A percentile compares a stretch with the other conserved stretches of the same genome.
Evolutionary conservation across 1,284 basidiomycete species (phyloP).

Genomic region (Tremellales sp.): DNA sequence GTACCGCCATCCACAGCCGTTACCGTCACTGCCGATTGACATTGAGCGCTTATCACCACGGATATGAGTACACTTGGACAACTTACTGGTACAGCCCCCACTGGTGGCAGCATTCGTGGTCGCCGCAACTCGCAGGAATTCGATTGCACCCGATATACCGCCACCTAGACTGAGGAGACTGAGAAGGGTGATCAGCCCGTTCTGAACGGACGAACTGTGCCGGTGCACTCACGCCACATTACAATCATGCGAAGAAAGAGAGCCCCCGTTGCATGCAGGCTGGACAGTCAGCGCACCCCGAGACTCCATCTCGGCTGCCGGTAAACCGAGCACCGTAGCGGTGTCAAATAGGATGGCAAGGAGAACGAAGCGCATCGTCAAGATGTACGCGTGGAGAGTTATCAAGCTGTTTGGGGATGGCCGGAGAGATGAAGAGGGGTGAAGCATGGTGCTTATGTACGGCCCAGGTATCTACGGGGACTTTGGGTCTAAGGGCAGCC

Average conservation of each 20-base stretch:
- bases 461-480: too few relatives aligned
- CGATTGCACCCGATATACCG: conserved; percentile 7
- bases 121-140: conserved; percentile 6
- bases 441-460: too few relatives aligned
- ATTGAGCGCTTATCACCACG: background rate
- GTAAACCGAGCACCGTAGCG: too few relatives aligned
- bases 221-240: conserved; percentile 7
- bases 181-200: background rate
- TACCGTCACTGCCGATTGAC: conserved; percentile 5
- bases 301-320: too few relatives aligned
- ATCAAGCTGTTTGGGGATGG: too few relatives aligned
- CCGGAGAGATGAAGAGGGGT: too few relatives aligned
- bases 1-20: conserved; percentile 9
- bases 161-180: conserved; percentile 2
- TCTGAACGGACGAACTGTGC: background rate
- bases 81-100: conserved; percentile 8
- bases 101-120: conserved; percentile 3
- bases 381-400: too few relatives aligned
- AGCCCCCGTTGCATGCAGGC: conserved; percentile 6
- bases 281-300: too few relatives aligned
- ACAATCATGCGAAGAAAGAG: conserved; percentile 5
- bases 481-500: too few relatives aligned
- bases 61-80: background rate
- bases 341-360: too few relatives aligned
- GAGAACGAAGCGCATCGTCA: too few relatives aligned